Evolutionary conservation across 305 asterid species (phyloP).

Genomic region (Fraxinus platypoda): DNA sequence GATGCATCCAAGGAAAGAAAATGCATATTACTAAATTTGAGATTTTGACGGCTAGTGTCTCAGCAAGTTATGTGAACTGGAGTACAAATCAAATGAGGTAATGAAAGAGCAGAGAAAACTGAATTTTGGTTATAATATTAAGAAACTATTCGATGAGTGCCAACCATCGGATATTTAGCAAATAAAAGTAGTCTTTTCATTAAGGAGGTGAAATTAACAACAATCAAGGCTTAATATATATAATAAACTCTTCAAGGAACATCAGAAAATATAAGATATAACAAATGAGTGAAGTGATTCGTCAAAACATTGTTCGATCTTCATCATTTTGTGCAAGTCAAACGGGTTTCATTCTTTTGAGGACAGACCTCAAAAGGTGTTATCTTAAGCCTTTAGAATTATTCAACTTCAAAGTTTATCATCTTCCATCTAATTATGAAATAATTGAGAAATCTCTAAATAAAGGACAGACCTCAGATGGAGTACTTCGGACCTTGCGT

Average conservation of each 20-base stretch:
- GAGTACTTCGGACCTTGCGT: constrained; percentile 55
- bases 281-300: neutral
- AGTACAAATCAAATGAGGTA: neutral
- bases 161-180: neutral
- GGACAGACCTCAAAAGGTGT: neutral
- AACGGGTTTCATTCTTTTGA: neutral
- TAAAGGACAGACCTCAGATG: constrained; percentile 43
- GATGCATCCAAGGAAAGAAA: neutral
- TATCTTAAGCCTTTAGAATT: neutral
- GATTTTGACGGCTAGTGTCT: neutral
- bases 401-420: neutral
- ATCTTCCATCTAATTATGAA: neutral
- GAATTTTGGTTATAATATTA: neutral
- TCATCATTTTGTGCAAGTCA: neutral
- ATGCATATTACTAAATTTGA: neutral
- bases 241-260: neutral
- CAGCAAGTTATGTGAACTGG: constrained; percentile 6
- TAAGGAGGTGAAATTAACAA: neutral
- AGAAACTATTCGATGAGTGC: neutral
- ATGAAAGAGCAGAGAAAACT: neutral
- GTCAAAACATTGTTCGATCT: neutral
- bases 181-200: neutral
- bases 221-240: neutral
- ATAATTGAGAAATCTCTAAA: neutral
- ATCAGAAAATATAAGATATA: neutral